Evolutionary conservation across 306 rosid genomes (phyloP).

Genomic region (Quercus wislizeni): DNA sequence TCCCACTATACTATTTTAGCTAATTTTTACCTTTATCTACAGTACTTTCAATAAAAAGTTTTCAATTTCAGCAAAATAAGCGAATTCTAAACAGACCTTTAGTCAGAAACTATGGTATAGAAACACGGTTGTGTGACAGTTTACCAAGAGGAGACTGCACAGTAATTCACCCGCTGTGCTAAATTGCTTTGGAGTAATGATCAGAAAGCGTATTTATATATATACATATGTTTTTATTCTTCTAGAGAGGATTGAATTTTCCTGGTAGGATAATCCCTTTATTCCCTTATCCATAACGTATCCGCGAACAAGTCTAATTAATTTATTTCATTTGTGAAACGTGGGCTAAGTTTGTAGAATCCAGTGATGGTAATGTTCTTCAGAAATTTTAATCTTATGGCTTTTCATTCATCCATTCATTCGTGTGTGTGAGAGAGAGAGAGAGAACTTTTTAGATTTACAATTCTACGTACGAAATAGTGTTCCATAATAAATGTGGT

Average conservation of each 20-base stretch:
- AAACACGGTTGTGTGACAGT: conserved; percentile 4
- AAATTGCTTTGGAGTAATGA: background rate
- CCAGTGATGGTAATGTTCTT: background rate
- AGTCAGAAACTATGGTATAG: background rate
- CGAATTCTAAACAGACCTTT: no score
- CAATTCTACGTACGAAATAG: no score
- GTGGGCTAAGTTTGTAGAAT: no score
- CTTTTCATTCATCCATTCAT: background rate
- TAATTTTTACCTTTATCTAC: no score
- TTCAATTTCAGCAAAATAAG: no score
- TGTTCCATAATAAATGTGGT: background rate
- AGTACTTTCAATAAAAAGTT: no score
- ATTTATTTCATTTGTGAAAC: background rate
- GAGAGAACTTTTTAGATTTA: no score
- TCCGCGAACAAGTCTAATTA: background rate
- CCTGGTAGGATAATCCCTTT: background rate
- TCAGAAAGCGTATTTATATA: background rate
- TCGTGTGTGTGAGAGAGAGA: no score
- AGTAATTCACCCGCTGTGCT: background rate
- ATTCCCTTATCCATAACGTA: background rate
- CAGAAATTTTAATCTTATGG: background rate
- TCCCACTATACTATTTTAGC: no score
- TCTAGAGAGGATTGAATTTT: no score
- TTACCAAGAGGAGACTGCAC: conserved; percentile 20
- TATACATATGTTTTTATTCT: background rate